These are phyloP conservation scores for Pleurotus ostreatus DNA, from an alignment of 768 basidiomycete species.

Conservation along the genomic window DNA sequence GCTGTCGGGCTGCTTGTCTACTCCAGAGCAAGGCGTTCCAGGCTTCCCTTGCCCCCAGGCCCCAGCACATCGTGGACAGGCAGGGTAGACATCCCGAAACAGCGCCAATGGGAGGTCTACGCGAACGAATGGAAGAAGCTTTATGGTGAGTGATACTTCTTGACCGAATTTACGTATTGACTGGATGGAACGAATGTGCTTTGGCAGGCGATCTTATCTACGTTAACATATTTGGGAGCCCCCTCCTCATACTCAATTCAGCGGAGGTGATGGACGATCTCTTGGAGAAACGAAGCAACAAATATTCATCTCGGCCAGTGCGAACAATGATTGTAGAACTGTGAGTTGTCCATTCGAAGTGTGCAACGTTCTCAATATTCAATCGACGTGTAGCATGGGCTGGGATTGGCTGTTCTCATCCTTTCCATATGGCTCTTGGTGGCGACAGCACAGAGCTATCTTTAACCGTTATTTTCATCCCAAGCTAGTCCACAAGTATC, in stretches of 20 bases:
- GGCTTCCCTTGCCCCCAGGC: slow-evolving; percentile 35
- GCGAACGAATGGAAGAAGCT: slow-evolving; percentile 34
- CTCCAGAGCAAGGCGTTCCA: slow-evolving; percentile 4
- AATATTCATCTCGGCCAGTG: slow-evolving; percentile 40
- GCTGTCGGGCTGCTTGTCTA: slow-evolving; percentile 10
- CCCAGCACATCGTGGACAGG: slow-evolving; percentile 35
- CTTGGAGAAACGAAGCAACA: slow-evolving; percentile 39
- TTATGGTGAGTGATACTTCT: slow-evolving; percentile 28
- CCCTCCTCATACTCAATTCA: slow-evolving; percentile 44
- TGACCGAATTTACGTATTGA: not conserved
- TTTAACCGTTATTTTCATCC: slow-evolving; percentile 35
- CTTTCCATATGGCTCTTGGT: slow-evolving; percentile 31
- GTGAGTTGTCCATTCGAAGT: slow-evolving; percentile 21
- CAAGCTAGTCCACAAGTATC: slow-evolving; percentile 19
- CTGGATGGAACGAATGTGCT: not conserved
- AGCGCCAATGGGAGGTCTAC: slow-evolving; percentile 42
- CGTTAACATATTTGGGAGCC: slow-evolving; percentile 39
- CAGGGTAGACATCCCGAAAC: slow-evolving; percentile 25
- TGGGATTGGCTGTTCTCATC: slow-evolving; percentile 44
- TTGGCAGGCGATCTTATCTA: slow-evolving; percentile 42
- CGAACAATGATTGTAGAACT: slow-evolving; percentile 39
- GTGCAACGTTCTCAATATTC: not conserved
- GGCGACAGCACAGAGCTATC: slow-evolving; percentile 31
- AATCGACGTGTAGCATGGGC: slow-evolving; percentile 33
- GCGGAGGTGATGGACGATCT: slow-evolving; percentile 35